Evolutionary conservation across 108 stramenopile genomes (phyloP).

Genomic region (Cyclotella kingstonii): DNA sequence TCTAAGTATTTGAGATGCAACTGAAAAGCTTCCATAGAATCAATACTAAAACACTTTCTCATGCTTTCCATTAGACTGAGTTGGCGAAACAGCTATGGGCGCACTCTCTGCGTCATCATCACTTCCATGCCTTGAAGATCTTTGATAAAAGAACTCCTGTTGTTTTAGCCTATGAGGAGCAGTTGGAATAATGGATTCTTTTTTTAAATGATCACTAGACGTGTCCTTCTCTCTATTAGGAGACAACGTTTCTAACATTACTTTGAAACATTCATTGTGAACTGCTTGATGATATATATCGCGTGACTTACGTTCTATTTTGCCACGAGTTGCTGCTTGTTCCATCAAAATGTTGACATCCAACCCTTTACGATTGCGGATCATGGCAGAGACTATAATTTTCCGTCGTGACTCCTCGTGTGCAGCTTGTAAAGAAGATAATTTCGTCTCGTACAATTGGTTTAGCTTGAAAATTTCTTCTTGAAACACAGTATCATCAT

Average conservation of each 20-base stretch:
- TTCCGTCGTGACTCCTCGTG: constrained; percentile 82
- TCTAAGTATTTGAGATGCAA: too few relatives aligned
- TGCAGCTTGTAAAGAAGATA: constrained; percentile 61
- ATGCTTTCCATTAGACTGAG: constrained; percentile 2
- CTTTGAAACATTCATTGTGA: constrained; percentile 39
- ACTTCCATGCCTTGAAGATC: not conserved
- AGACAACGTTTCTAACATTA: constrained; percentile 17
- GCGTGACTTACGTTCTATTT: constrained; percentile 38
- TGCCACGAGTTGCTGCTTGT: constrained; percentile 60
- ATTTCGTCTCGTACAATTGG: constrained; percentile 65
- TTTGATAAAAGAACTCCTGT: not conserved
- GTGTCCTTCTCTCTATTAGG: constrained; percentile 1
- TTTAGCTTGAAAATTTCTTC: constrained; percentile 69
- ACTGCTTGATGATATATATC: constrained; percentile 33
- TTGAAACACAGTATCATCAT: constrained; percentile 60
- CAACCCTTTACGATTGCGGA: constrained; percentile 68
- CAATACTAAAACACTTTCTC: not conserved
- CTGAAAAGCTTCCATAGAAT: not conserved
- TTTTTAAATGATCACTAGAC: too few relatives aligned
- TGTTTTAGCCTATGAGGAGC: not conserved
- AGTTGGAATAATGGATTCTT: not conserved
- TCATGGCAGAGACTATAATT: constrained; percentile 72
- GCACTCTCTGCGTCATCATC: not conserved
- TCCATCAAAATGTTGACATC: constrained; percentile 77
- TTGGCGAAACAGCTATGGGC: constrained; percentile 2